Evolutionary conservation across 2,329 filamentous ascomycete genomes (phyloP), one percentile per base, ranked within the genome.

Genomic region (Xylariomycetidae sp.): DNA sequence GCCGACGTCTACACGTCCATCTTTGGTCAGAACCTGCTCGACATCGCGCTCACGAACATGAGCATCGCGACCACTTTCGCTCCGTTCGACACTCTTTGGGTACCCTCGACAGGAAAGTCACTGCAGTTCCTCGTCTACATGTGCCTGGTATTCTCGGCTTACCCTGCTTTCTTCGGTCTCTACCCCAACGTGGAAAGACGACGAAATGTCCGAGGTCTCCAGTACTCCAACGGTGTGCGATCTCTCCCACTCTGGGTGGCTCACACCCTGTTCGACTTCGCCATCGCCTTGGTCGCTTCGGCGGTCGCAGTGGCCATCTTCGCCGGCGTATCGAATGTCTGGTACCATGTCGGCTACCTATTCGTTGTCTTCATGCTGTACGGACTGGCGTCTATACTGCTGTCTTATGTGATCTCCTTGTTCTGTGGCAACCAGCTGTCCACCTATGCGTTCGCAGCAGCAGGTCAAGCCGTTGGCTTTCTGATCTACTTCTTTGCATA

Each of bases 171-270:
- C 65, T 93, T 95, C 49, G 76, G 85, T 0, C 65, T 95, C 4
- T 95, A 95, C 52, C 85, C 87, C 0, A 94, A 86, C n/a, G 67
- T 84, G 18, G 89, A 95, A 58, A 74, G 87, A 17, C 66, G 87
- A 9, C 68, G 79, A 31, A 83, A 87, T 43, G 85, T 95, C 16
- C 76, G 89, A 32, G 83, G 84, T 12, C 66, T 95, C 19, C 82
- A 95, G 57, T 95, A 94, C 60, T 93, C 85, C 34, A 95, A 95
- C 52, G 89, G 89, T 29, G 87, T 95, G 18, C 72, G 85, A 10
- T 81, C 85, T 1, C 66, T 85, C 7, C 86, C 88, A 1, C 66
- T 95, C 2, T 95, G 90, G 89, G 60, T 85, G 5, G 85, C 89
- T 2, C 93, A 95, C 52, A 68, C 83, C 1, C 52, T 68, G 0